phyloP scores from a whole-genome alignment of 345 rosid species.

The Ailanthus altissimus region DNA sequence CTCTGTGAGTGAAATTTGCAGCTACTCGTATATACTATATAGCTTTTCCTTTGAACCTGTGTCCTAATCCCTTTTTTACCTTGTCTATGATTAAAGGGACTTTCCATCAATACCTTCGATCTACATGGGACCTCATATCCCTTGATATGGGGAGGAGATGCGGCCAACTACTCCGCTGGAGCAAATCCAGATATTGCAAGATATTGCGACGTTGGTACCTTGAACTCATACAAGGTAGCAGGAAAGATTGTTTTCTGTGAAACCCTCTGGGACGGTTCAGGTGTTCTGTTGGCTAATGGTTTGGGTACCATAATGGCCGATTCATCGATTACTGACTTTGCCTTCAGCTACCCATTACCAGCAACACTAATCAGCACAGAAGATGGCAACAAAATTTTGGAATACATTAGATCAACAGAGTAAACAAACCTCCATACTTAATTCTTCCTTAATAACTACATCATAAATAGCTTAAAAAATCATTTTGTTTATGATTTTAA shows the following conservation, averaged over 20 bases:
- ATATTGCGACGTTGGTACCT: constrained; percentile 1
- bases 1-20: constrained; percentile 13
- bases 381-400: constrained; percentile 13
- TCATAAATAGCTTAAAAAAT: not conserved
- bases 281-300: not conserved
- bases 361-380: constrained; percentile 14
- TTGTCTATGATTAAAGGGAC: not conserved
- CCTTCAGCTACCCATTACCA: constrained; percentile 21
- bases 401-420: constrained; percentile 21
- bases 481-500: not conserved
- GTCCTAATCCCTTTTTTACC: not conserved
- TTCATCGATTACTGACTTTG: constrained; percentile 5
- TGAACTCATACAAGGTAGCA: constrained; percentile 21
- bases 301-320: constrained; percentile 18
- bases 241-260: constrained; percentile 26
- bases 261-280: constrained; percentile 11
- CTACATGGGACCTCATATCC: constrained; percentile 14
- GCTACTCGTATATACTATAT: not conserved
- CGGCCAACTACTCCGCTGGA: constrained; percentile 21
- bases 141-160: constrained; percentile 29
- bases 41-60: not conserved
- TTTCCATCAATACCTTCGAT: constrained; percentile 18
- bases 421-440: not conserved
- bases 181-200: constrained; percentile 6
- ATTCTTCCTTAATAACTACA: not conserved